Conservation (phyloP, 805 yeast genomes). For the Yamadazyma insecticola region DNA sequence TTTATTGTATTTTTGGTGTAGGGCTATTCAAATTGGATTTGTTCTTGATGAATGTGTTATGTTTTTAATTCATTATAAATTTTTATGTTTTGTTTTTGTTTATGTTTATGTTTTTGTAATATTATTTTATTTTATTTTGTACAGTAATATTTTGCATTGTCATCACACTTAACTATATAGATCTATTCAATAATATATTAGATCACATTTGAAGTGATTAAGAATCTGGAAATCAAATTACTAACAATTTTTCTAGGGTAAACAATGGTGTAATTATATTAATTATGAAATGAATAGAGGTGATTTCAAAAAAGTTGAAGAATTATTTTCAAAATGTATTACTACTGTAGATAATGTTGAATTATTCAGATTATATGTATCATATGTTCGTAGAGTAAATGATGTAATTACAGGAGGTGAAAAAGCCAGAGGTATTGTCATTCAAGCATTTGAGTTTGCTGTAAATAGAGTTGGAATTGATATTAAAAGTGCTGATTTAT, state of each 20-base stretch:
- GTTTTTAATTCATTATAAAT: too few relatives aligned
- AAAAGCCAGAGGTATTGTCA: conserved; percentile 65
- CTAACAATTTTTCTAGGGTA: too few relatives aligned
- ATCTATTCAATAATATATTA: too few relatives aligned
- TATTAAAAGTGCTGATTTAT: conserved; percentile 61
- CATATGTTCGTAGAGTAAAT: conserved; percentile 68
- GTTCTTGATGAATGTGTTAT: neutral
- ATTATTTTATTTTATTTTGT: too few relatives aligned
- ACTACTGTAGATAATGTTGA: conserved; percentile 58
- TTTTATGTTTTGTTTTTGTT: too few relatives aligned
- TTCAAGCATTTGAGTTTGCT: conserved; percentile 82
- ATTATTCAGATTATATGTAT: conserved; percentile 73
- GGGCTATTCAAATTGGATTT: neutral
- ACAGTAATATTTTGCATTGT: too few relatives aligned
- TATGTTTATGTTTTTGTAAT: too few relatives aligned
- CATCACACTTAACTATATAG: too few relatives aligned
- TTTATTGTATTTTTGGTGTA: conserved; percentile 1
- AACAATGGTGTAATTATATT: conserved; percentile 72
- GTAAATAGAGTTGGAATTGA: conserved; percentile 76
- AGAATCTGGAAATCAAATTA: too few relatives aligned
- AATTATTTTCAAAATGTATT: conserved; percentile 60
- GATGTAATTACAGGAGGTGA: conserved; percentile 77
- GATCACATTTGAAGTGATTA: too few relatives aligned
- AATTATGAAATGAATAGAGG: conserved; percentile 59
- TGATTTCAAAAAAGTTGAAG: conserved; percentile 63